These are phyloP conservation scores for Termitomyces sp. DNA, from an alignment of 1,284 basidiomycete genomes.

Conservation along the genomic window DNA sequence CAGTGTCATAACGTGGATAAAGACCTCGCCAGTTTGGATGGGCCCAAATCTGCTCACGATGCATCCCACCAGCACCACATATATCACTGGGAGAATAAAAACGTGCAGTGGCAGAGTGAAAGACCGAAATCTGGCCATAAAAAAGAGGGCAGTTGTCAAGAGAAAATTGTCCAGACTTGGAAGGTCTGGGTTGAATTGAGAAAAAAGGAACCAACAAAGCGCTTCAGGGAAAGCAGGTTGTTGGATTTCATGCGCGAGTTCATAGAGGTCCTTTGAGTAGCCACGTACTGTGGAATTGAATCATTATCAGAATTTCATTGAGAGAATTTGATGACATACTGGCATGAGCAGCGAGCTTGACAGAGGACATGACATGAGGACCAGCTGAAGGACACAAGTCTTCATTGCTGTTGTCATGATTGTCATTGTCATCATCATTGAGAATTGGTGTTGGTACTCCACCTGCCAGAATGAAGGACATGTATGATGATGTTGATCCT, in stretches of 20 bases:
- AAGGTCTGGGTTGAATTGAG: not conserved
- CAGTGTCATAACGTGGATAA: not conserved
- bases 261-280: not conserved
- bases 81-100: constrained; percentile 9
- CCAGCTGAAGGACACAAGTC: not conserved
- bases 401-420: not conserved
- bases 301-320: too few relatives aligned
- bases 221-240: not conserved
- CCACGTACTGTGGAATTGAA: not conserved
- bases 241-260: not conserved
- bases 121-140: constrained; percentile 2
- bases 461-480: not conserved
- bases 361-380: not conserved
- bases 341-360: not conserved
- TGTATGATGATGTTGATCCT: constrained; percentile 4
- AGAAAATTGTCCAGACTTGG: not conserved
- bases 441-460: not conserved
- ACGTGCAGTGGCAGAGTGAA: constrained; percentile 4
- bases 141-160: not conserved
- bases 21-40: not conserved
- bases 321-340: too few relatives aligned
- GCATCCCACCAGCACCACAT: constrained; percentile 4
- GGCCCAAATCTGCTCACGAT: not conserved
- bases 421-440: not conserved
- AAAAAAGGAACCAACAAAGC: not conserved